Evolutionary conservation across 2,329 filamentous ascomycete species (phyloP).

Genomic region (Colletotrichum noveboracense): DNA sequence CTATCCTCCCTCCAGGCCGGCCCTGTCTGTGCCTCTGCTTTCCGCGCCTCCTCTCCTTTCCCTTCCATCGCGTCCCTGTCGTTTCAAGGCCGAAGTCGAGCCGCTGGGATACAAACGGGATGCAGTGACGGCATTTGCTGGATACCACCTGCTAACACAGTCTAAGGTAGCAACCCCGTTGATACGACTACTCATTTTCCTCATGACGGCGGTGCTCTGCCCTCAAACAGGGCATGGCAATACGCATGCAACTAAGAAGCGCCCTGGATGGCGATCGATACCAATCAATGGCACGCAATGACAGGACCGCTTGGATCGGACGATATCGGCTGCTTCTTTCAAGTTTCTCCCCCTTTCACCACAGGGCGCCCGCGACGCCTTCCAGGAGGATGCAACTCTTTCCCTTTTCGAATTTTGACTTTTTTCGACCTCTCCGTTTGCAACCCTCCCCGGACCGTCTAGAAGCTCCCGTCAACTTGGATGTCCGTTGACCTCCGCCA

Average conservation of each 20-base stretch:
- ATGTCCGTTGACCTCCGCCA: not conserved
- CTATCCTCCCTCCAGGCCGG: not conserved
- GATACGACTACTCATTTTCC: not conserved
- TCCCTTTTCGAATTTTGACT: slow-evolving; percentile 17
- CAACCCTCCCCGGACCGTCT: slow-evolving; percentile 16
- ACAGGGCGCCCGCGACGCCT: not conserved
- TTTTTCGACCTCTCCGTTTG: slow-evolving; percentile 8
- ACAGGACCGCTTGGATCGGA: not conserved
- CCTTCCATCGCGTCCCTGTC: not conserved
- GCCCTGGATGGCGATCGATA: slow-evolving; percentile 10
- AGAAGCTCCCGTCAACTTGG: not conserved
- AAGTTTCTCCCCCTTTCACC: not conserved
- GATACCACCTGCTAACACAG: slow-evolving; percentile 4
- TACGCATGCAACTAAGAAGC: not conserved
- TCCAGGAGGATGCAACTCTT: slow-evolving; percentile 1
- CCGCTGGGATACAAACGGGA: not conserved
- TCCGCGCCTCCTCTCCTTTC: not conserved
- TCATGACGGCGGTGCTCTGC: not conserved
- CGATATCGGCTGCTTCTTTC: not conserved
- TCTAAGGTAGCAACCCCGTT: not conserved
- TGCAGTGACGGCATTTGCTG: not conserved
- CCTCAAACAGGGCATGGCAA: not conserved
- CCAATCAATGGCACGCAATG: not conserved
- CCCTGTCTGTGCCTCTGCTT: not conserved
- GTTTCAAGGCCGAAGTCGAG: not conserved